A percentile compares a stretch with the other conserved stretches of the same genome.
Conservation (phyloP, 140 eudicot genomes). For the Erigeron philadelphicus region DNA sequence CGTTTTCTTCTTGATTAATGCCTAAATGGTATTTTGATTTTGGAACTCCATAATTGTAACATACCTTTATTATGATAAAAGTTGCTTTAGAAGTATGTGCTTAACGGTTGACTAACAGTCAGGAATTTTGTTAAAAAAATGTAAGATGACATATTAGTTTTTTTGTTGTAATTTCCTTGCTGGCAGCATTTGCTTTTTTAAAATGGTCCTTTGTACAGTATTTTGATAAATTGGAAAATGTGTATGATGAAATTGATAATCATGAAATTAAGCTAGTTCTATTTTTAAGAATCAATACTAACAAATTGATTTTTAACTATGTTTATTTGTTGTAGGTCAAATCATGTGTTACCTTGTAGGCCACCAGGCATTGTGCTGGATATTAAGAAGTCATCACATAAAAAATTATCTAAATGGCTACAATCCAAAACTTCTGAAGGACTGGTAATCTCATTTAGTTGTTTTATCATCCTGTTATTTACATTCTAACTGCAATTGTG, state of each 20-base stretch:
- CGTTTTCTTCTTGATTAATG: too few species aligned
- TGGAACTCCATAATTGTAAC: too few species aligned
- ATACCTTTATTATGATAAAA: neutral
- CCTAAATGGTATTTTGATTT: too few species aligned
- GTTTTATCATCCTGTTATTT: neutral
- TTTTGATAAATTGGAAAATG: slow-evolving; percentile 1
- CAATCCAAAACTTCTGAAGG: slow-evolving; percentile 65
- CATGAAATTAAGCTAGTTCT: too few species aligned
- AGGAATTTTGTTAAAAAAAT: neutral
- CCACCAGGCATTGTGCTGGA: slow-evolving; percentile 76
- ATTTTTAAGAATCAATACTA: too few species aligned
- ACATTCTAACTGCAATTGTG: neutral
- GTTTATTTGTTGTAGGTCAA: slow-evolving; percentile 48
- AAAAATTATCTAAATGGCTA: slow-evolving; percentile 81
- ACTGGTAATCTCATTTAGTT: slow-evolving; percentile 41
- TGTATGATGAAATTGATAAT: too few species aligned
- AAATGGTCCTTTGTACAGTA: too few species aligned
- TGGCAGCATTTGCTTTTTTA: too few species aligned
- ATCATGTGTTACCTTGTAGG: slow-evolving; percentile 87
- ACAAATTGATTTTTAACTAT: neutral
- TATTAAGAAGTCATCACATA: slow-evolving; percentile 60
- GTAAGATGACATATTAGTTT: too few species aligned
- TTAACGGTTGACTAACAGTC: neutral
- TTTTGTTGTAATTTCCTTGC: too few species aligned
- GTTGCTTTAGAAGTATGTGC: neutral